Percentiles rank a stretch among this genome's conserved stretches.
Evolutionary conservation across 441 rosid genomes (phyloP).

Genomic region (Gossypium gossypioides): DNA sequence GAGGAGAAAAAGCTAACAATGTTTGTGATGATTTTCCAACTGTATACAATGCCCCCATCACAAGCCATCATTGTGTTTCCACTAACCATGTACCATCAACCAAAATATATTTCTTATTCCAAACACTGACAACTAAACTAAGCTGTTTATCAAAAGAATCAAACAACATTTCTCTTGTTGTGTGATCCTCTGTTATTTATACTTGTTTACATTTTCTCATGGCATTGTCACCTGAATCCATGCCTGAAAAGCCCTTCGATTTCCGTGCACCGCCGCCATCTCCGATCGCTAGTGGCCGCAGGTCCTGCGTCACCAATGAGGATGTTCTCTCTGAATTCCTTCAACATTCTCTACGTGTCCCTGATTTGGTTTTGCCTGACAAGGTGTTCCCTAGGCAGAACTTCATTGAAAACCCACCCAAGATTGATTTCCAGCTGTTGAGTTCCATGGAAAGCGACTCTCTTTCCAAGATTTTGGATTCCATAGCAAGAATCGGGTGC

Average conservation of each 20-base stretch:
- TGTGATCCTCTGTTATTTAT: not conserved
- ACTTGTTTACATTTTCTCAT: constrained; percentile 9
- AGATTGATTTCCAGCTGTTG: constrained; percentile 41
- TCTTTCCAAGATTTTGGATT: constrained; percentile 35
- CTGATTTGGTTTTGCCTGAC: constrained; percentile 67
- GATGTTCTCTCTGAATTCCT: constrained; percentile 65
- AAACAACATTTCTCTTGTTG: not conserved
- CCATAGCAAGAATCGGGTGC: constrained; percentile 51
- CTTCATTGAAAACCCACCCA: constrained; percentile 46
- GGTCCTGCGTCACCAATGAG: constrained; percentile 63
- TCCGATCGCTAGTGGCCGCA: constrained; percentile 56
- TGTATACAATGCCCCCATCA: constrained; percentile 24
- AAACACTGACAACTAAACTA: not conserved
- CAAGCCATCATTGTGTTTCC: constrained; percentile 44
- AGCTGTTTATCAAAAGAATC: not conserved
- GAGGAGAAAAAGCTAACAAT: not conserved
- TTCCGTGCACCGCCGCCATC: constrained; percentile 90
- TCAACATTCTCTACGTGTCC: constrained; percentile 61
- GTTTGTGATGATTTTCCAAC: constrained; percentile 24
- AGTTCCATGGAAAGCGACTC: constrained; percentile 18
- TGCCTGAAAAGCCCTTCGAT: constrained; percentile 44
- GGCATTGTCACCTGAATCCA: constrained; percentile 37
- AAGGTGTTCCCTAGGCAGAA: constrained; percentile 65
- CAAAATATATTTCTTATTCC: not conserved
- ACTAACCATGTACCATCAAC: constrained; percentile 8